These are phyloP conservation scores for Rhynchosporium agropyri DNA, from an alignment of 2,329 filamentous ascomycete genomes.

Conservation along the genomic window DNA sequence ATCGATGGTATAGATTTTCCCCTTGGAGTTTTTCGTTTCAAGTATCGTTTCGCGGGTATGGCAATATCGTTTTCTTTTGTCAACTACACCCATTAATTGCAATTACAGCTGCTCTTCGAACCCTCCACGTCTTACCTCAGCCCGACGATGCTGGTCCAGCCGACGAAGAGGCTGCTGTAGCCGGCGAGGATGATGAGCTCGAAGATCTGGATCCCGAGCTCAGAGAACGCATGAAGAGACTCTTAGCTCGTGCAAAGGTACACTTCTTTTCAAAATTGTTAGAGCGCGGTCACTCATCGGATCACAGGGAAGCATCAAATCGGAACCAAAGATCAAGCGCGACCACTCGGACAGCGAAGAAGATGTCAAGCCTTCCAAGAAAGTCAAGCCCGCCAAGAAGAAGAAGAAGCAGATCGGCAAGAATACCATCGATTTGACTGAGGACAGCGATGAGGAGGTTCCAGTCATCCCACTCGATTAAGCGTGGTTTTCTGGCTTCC, in stretches of 20 bases:
- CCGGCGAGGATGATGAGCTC: not conserved
- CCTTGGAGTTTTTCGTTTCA: conserved; percentile 33
- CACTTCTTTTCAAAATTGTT: not conserved
- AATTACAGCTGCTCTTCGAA: conserved; percentile 30
- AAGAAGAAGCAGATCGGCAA: conserved; percentile 22
- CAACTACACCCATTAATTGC: not conserved
- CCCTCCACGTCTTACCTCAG: conserved; percentile 30
- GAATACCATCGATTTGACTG: conserved; percentile 27
- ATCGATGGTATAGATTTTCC: conserved; percentile 32
- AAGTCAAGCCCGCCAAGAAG: not conserved
- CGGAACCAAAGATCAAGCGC: conserved; percentile 17
- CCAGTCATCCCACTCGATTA: conserved; percentile 8
- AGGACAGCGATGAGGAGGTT: conserved; percentile 17
- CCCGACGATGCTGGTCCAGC: conserved; percentile 14
- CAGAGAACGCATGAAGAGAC: not conserved
- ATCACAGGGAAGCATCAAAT: not conserved
- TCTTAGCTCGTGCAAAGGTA: conserved; percentile 6
- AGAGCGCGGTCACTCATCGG: not conserved
- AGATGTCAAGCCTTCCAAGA: conserved; percentile 9
- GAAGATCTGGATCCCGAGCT: not conserved
- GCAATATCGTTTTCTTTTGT: not conserved
- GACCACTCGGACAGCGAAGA: conserved; percentile 10
- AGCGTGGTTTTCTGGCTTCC: not conserved
- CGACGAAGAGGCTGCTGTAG: not conserved
- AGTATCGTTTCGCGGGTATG: conserved; percentile 36